Evolutionary conservation across 2,329 filamentous ascomycete genomes (phyloP).

Genomic region (Diaporthe aspalathi): DNA sequence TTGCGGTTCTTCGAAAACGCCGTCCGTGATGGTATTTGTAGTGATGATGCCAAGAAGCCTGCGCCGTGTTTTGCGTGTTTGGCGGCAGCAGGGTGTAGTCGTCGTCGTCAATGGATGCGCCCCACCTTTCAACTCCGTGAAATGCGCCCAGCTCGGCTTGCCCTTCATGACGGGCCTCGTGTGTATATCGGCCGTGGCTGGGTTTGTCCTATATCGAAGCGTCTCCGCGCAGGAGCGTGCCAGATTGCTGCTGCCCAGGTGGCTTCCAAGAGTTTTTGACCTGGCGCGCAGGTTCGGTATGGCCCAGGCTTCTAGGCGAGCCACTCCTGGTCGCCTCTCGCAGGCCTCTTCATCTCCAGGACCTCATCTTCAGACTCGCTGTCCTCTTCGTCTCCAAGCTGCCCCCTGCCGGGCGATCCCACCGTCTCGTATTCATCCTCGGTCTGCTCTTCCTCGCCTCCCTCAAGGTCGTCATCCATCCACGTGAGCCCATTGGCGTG

Average conservation of each 20-base stretch:
- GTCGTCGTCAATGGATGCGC: constrained; percentile 8
- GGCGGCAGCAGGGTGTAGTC: constrained; percentile 2
- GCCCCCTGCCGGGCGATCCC: constrained; percentile 36
- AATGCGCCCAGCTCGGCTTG: constrained; percentile 5
- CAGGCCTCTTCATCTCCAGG: constrained; percentile 66
- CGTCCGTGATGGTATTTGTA: constrained; percentile 19
- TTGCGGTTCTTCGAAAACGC: constrained; percentile 18
- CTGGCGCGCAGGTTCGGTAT: not conserved
- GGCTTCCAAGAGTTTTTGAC: not conserved
- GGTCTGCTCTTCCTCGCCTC: constrained; percentile 36
- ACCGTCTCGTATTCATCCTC: constrained; percentile 37
- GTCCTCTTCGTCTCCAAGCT: constrained; percentile 51
- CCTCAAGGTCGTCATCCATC: constrained; percentile 74
- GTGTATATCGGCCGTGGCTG: not conserved
- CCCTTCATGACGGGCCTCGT: not conserved
- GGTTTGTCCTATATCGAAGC: not conserved
- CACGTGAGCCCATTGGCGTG: constrained; percentile 92
- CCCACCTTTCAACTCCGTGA: constrained; percentile 23
- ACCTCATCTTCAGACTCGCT: constrained; percentile 68
- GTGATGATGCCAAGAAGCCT: constrained; percentile 9
- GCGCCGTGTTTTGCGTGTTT: constrained; percentile 2
- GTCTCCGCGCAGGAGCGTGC: not conserved
- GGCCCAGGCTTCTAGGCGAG: constrained; percentile 56
- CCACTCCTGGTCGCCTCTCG: constrained; percentile 70
- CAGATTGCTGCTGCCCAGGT: constrained; percentile 1